phyloP scores from a whole-genome alignment of 2,329 filamentous ascomycete species.

The Epichloe baconii region DNA sequence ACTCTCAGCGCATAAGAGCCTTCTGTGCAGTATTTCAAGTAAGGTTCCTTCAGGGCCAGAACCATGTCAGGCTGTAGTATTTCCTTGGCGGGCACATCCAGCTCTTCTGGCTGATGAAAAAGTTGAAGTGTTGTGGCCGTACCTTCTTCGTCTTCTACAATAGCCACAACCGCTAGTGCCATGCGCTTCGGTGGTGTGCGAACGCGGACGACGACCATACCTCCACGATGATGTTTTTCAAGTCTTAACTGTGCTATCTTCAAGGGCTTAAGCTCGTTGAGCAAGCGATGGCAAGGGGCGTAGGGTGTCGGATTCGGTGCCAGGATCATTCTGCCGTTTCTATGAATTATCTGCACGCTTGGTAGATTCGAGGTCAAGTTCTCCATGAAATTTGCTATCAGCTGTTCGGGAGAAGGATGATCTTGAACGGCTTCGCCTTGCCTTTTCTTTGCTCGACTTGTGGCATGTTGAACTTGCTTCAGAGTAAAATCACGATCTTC shows the following conservation, averaged over 20 bases:
- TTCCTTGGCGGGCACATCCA: slow-evolving; percentile 18
- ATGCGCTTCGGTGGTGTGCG: slow-evolving; percentile 9
- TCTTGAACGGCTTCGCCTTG: background rate
- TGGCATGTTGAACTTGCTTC: background rate
- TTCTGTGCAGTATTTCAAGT: slow-evolving; percentile 27
- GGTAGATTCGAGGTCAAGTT: background rate
- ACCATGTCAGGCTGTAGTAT: slow-evolving; percentile 21
- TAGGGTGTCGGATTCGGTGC: background rate
- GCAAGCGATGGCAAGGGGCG: slow-evolving; percentile 6
- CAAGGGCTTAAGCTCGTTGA: slow-evolving; percentile 11
- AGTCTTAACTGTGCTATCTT: slow-evolving; percentile 17
- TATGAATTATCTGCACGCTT: too few relatives aligned
- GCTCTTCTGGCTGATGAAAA: slow-evolving; percentile 28
- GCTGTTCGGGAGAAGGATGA: background rate
- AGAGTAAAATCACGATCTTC: background rate
- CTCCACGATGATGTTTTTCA: slow-evolving; percentile 16
- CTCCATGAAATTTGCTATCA: background rate
- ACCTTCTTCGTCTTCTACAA: slow-evolving; percentile 27
- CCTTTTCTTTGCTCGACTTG: background rate
- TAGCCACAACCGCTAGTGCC: slow-evolving; percentile 10
- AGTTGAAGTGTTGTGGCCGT: slow-evolving; percentile 24
- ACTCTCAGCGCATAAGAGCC: slow-evolving; percentile 32
- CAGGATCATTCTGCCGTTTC: too few relatives aligned
- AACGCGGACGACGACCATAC: slow-evolving; percentile 9
- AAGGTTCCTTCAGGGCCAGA: slow-evolving; percentile 40